Conservation (phyloP, 192 early-diverging fungal species). For the Backusella circina region DNA sequence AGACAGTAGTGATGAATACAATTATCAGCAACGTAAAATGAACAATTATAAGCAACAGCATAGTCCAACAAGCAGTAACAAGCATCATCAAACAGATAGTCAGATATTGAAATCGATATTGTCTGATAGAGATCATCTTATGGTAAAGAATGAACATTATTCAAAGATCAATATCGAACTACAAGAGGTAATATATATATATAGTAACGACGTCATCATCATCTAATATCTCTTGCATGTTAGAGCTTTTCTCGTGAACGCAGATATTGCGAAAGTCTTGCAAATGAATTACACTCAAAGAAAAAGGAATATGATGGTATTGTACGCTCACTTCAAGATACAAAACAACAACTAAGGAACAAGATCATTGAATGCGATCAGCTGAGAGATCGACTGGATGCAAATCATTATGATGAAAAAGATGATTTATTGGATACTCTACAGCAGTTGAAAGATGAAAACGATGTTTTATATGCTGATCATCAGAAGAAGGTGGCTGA, state of each 20-base stretch:
- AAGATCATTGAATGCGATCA: conserved; percentile 22
- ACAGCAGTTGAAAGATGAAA: conserved; percentile 1
- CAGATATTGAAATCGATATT: conserved; percentile 16
- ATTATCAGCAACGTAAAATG: background rate
- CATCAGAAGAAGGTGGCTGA: background rate
- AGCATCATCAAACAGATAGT: background rate
- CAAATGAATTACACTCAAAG: background rate
- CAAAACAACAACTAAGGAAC: conserved; percentile 20
- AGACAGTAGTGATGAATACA: background rate
- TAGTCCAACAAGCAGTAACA: no score
- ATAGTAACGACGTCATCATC: no score
- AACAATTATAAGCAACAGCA: background rate
- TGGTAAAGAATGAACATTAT: background rate
- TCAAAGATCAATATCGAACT: background rate
- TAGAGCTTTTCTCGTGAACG: background rate
- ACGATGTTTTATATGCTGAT: background rate
- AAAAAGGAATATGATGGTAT: conserved; percentile 37
- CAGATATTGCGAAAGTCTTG: background rate
- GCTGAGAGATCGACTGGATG: conserved; percentile 3
- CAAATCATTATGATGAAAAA: background rate
- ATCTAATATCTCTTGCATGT: no score
- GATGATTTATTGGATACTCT: conserved; percentile 7
- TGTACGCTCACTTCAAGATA: conserved; percentile 8
- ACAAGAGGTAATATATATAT: conserved; percentile 2
- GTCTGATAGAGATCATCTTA: conserved; percentile 13